Percentiles rank a stretch among this genome's conserved stretches.
phyloP scores from a whole-genome alignment of 441 rosid species.

The Biscutella auriculata region DNA sequence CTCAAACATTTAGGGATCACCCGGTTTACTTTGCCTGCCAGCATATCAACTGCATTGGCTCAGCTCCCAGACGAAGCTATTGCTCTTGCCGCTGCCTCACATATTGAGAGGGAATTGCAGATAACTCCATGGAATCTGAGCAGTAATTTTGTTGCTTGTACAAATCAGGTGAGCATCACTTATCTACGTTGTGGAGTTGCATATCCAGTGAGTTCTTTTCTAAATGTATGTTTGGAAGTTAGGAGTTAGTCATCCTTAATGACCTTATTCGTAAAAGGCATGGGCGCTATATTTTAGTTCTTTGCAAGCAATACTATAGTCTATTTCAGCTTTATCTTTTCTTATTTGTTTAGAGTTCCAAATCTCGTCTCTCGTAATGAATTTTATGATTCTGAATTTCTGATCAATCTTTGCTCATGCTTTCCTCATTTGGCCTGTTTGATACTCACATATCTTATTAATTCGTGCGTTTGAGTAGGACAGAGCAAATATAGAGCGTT shows the following conservation, averaged over 20 bases:
- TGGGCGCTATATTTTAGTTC: neutral
- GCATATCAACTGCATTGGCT: slow-evolving; percentile 77
- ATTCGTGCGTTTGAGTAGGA: slow-evolving; percentile 43
- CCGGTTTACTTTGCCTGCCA: slow-evolving; percentile 65
- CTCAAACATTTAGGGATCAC: slow-evolving; percentile 93
- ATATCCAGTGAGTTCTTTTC: neutral
- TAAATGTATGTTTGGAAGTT: neutral
- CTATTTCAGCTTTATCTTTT: neutral
- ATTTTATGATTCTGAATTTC: neutral
- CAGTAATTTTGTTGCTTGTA: slow-evolving; percentile 90
- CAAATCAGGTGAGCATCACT: slow-evolving; percentile 56
- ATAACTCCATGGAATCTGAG: slow-evolving; percentile 97
- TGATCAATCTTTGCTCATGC: neutral
- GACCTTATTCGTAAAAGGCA: neutral
- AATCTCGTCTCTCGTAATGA: neutral
- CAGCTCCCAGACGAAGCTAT: slow-evolving; percentile 96
- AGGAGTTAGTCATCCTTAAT: neutral
- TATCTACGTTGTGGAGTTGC: slow-evolving; percentile 6
- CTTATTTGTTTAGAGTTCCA: neutral
- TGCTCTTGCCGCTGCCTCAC: slow-evolving; percentile 96
- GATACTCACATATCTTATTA: slow-evolving; percentile 1
- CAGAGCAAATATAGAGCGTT: slow-evolving; percentile 91
- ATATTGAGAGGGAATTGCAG: slow-evolving; percentile 92
- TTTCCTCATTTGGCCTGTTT: neutral
- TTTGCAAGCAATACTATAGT: neutral